These are phyloP conservation scores for Tulasnella sp. DNA, from an alignment of 768 basidiomycete species.

Conservation along the genomic window DNA sequence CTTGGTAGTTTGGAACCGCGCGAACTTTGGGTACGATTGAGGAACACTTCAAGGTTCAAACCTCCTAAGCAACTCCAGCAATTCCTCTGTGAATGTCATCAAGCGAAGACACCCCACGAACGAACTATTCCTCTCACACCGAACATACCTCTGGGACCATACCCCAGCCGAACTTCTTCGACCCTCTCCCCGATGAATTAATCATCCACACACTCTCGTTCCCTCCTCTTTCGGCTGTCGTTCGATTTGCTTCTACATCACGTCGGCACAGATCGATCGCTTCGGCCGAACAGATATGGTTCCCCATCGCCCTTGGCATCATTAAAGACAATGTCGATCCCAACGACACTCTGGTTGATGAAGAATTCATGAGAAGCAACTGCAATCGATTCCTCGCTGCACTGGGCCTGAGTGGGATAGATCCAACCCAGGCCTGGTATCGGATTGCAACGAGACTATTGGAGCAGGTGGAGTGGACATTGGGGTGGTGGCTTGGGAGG, in stretches of 20 bases:
- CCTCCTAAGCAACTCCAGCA: background rate
- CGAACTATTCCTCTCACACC: background rate
- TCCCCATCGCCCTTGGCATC: background rate
- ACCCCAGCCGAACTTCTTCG: background rate
- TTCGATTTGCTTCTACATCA: background rate
- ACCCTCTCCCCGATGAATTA: background rate
- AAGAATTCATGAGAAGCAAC: slow-evolving; percentile 4
- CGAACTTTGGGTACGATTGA: background rate
- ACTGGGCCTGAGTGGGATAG: background rate
- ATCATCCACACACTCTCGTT: background rate
- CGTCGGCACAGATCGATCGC: background rate
- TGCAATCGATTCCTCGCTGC: background rate
- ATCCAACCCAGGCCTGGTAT: background rate
- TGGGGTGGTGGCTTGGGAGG: background rate
- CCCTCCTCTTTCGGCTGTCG: background rate
- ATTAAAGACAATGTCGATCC: background rate
- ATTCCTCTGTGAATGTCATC: background rate
- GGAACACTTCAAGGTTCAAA: too few species aligned
- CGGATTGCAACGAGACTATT: background rate
- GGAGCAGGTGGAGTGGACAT: background rate
- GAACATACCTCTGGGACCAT: background rate
- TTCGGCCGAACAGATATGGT: background rate
- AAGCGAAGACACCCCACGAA: background rate
- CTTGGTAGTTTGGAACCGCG: background rate
- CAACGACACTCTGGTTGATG: background rate